Conservation (phyloP, 129 eudicot genomes). For the Tanacetum coccineum region DNA sequence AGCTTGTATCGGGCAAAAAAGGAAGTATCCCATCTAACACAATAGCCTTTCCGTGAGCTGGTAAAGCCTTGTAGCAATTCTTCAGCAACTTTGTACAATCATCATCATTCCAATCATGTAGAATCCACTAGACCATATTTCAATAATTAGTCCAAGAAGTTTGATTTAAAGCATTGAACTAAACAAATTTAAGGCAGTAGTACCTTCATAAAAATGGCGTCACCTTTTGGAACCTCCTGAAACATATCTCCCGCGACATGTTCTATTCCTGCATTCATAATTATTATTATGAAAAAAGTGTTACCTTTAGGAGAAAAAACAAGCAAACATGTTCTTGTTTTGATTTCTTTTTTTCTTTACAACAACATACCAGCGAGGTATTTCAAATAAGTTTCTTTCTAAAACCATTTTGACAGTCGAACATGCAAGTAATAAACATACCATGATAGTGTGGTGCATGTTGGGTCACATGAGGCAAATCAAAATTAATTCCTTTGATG, state of each 20-base stretch:
- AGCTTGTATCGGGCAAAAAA: conserved; percentile 17
- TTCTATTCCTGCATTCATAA: conserved; percentile 37
- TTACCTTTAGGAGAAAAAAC: no score
- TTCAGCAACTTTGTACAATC: conserved; percentile 38
- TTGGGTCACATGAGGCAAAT: no score
- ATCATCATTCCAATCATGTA: conserved; percentile 53
- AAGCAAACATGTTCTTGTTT: no score
- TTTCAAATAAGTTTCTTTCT: no score
- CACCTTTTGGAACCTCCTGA: conserved; percentile 39
- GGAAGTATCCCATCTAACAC: conserved; percentile 31
- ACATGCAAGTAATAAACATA: no score
- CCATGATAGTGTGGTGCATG: conserved; percentile 23
- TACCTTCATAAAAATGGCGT: conserved; percentile 51
- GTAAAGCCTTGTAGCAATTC: conserved; percentile 46
- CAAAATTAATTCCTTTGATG: no score
- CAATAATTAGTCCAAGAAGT: background rate
- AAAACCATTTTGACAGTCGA: no score
- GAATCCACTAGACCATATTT: conserved; percentile 25
- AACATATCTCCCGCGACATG: conserved; percentile 49
- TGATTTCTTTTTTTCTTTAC: no score
- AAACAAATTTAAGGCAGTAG: background rate
- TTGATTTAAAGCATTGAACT: background rate
- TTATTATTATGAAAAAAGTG: no score
- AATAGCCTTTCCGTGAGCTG: conserved; percentile 43
- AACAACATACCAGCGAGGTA: no score